Evolutionary conservation across 1,284 basidiomycete species (phyloP).

Genomic region (Naganishia albida): DNA sequence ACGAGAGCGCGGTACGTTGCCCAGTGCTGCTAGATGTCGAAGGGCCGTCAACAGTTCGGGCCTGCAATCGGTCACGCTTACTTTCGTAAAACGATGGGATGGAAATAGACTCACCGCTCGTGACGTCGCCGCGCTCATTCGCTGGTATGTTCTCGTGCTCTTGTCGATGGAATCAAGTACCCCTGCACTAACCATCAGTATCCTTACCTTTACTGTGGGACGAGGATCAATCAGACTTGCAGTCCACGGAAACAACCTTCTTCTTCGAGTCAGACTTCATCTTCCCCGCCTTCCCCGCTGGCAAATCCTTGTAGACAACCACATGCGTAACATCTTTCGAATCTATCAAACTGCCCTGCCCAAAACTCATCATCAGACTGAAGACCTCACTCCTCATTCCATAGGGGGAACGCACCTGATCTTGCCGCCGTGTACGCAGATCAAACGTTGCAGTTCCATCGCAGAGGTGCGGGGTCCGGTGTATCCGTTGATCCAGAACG

Average conservation of each 20-base stretch:
- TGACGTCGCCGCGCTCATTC: slow-evolving; percentile 36
- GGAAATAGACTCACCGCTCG: neutral
- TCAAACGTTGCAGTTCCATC: slow-evolving; percentile 50
- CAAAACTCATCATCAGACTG: neutral
- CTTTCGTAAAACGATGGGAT: neutral
- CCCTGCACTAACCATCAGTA: slow-evolving; percentile 38
- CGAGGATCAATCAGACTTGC: slow-evolving; percentile 38
- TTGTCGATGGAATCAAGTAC: slow-evolving; percentile 47
- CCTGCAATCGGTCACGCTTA: neutral
- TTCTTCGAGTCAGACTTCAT: slow-evolving; percentile 42
- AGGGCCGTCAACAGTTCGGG: neutral
- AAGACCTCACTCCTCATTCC: neutral
- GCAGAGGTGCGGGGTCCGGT: slow-evolving; percentile 50
- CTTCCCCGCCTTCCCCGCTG: slow-evolving; percentile 51
- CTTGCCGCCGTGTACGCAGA: slow-evolving; percentile 49
- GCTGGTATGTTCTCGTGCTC: slow-evolving; percentile 43
- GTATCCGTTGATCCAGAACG: slow-evolving; percentile 52
- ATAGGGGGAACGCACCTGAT: slow-evolving; percentile 39
- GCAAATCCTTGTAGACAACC: slow-evolving; percentile 45
- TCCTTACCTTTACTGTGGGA: neutral
- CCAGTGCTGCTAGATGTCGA: neutral
- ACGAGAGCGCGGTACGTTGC: neutral
- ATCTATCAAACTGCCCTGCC: neutral
- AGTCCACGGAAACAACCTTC: slow-evolving; percentile 49
- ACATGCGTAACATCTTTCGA: slow-evolving; percentile 43